Conservation (phyloP, 73 alveolate genomes). For the Uronychia binucleata region DNA sequence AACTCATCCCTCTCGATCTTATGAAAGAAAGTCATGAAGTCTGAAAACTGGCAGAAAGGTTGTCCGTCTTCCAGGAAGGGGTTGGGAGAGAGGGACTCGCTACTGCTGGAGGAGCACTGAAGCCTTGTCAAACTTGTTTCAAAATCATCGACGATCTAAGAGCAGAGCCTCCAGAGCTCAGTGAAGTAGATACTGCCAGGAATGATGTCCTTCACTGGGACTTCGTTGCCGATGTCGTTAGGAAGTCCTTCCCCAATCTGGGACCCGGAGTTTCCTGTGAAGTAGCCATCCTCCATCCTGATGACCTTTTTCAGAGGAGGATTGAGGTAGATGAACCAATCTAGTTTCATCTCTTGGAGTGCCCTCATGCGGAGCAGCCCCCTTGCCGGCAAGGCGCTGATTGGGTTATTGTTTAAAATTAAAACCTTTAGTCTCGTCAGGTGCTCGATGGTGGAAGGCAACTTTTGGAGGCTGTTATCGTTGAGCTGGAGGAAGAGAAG, state of each 20-base stretch:
- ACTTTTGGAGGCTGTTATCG: neutral
- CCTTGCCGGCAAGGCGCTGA: neutral
- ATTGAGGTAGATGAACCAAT: neutral
- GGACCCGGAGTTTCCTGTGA: too few species aligned
- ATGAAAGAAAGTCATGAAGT: constrained; percentile 28
- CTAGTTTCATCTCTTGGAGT: neutral
- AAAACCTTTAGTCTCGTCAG: neutral
- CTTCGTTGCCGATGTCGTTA: too few species aligned
- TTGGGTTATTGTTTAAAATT: neutral
- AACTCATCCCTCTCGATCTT: neutral
- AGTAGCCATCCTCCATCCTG: neutral
- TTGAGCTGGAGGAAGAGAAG: neutral
- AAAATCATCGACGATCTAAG: neutral
- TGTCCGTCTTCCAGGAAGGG: neutral
- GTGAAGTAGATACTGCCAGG: neutral
- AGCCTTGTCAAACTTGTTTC: constrained; percentile 12
- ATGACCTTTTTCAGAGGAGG: neutral
- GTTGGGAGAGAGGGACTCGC: too few species aligned
- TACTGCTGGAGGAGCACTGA: too few species aligned
- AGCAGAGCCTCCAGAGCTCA: neutral
- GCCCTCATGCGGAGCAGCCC: neutral
- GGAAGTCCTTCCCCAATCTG: too few species aligned
- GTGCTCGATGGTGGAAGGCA: neutral
- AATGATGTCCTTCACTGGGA: neutral
- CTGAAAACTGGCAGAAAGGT: constrained; percentile 4